Conservation (phyloP, 805 yeast genomes). For the Yarrowia yakushimensis region DNA sequence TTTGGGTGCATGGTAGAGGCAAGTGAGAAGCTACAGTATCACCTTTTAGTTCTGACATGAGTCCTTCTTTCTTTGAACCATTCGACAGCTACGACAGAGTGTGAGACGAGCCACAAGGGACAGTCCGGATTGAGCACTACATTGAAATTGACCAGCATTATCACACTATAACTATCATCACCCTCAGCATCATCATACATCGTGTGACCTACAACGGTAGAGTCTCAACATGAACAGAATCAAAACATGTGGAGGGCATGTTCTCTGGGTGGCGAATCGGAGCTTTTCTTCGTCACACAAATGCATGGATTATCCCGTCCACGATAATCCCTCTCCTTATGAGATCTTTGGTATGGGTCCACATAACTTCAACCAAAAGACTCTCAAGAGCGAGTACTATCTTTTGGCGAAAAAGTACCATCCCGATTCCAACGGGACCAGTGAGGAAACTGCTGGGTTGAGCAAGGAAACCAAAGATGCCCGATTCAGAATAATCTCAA, state of each 20-base stretch:
- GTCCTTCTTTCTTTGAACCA: neutral
- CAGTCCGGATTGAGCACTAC: too few relatives aligned
- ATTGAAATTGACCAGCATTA: too few relatives aligned
- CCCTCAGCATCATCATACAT: neutral
- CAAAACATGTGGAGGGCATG: neutral
- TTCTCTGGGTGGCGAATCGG: neutral
- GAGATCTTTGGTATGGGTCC: constrained; percentile 24
- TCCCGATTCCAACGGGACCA: constrained; percentile 4
- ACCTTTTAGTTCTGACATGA: neutral
- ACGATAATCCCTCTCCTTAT: neutral
- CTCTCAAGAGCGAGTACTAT: constrained; percentile 7
- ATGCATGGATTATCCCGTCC: constrained; percentile 1
- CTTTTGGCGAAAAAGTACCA: constrained; percentile 18
- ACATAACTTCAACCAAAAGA: constrained; percentile 14
- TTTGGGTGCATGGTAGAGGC: neutral
- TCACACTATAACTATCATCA: too few relatives aligned
- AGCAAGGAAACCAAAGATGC: constrained; percentile 2
- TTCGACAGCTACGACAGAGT: neutral
- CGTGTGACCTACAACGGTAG: neutral
- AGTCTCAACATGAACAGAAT: neutral
- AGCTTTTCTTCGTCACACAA: neutral
- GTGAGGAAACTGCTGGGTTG: neutral
- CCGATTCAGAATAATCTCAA: constrained; percentile 1
- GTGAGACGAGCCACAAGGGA: too few relatives aligned
- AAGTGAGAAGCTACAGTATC: neutral